phyloP scores from a whole-genome alignment of 306 rosid species.

The Prunus davidiana region DNA sequence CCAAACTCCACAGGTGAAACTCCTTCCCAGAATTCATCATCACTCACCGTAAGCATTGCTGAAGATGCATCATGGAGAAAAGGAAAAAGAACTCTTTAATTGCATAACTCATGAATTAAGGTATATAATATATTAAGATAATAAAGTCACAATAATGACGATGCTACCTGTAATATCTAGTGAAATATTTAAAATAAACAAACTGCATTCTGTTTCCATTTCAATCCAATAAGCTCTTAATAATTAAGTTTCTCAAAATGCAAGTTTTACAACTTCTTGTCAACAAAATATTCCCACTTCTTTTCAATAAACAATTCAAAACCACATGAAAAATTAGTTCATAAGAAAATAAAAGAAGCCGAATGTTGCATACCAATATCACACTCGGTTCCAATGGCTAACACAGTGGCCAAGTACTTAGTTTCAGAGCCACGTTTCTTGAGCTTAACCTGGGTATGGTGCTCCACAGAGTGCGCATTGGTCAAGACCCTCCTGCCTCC shows the following conservation, averaged over 20 bases:
- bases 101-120: neutral
- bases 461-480: conserved; percentile 85
- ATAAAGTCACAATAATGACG: no score
- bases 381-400: conserved; percentile 85
- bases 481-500: conserved; percentile 64
- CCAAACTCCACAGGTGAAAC: conserved; percentile 74
- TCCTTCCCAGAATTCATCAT: conserved; percentile 85
- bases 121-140: neutral
- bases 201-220: neutral
- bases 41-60: conserved; percentile 76
- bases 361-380: conserved; percentile 44
- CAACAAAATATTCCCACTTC: neutral
- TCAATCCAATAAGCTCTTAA: neutral
- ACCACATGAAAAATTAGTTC: neutral
- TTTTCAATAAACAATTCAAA: neutral
- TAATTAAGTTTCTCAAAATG: neutral
- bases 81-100: neutral
- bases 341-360: neutral
- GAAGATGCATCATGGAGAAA: conserved; percentile 39
- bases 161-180: neutral
- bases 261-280: neutral
- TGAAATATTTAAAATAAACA: neutral
- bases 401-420: conserved; percentile 78
- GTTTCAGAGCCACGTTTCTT: conserved; percentile 88
- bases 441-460: conserved; percentile 73